Evolutionary conservation across 2,329 filamentous ascomycete genomes (phyloP).

Genomic region (Grosmannia clavigera): DNA sequence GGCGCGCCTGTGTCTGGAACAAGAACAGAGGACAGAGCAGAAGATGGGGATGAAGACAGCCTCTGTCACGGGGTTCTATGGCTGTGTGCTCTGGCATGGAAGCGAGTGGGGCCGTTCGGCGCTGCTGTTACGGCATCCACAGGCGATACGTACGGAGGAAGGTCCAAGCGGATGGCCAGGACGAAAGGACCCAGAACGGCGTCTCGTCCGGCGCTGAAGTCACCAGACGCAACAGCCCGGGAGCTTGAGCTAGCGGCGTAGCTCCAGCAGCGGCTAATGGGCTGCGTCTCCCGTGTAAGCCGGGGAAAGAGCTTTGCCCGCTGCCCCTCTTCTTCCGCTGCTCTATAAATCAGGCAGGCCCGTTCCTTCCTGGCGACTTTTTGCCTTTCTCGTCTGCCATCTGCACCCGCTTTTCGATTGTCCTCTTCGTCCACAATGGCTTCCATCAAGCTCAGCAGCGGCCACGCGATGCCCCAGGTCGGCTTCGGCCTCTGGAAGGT

Average conservation of each 20-base stretch:
- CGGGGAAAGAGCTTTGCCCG: background rate
- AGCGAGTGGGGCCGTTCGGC: background rate
- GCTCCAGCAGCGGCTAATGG: background rate
- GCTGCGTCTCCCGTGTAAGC: background rate
- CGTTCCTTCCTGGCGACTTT: background rate
- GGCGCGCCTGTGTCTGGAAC: background rate
- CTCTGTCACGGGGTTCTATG: background rate
- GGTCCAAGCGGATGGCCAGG: background rate
- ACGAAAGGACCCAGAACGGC: background rate
- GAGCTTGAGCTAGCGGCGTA: background rate
- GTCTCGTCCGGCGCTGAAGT: background rate
- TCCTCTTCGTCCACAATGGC: conserved; percentile 17
- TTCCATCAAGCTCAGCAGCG: conserved; percentile 51
- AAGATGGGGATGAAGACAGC: background rate
- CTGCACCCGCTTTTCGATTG: too few relatives aligned
- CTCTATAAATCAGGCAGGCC: background rate
- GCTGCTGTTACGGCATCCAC: background rate
- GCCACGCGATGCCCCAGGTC: conserved; percentile 60
- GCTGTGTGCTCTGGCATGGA: background rate
- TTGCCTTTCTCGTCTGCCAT: background rate
- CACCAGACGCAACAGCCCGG: background rate
- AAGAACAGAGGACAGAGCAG: background rate
- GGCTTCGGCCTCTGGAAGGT: conserved; percentile 81
- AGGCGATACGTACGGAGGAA: background rate
- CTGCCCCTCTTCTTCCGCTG: background rate